Evolutionary conservation across 2,329 filamentous ascomycete genomes (phyloP).

Genomic region (Aureobasidium sp.): DNA sequence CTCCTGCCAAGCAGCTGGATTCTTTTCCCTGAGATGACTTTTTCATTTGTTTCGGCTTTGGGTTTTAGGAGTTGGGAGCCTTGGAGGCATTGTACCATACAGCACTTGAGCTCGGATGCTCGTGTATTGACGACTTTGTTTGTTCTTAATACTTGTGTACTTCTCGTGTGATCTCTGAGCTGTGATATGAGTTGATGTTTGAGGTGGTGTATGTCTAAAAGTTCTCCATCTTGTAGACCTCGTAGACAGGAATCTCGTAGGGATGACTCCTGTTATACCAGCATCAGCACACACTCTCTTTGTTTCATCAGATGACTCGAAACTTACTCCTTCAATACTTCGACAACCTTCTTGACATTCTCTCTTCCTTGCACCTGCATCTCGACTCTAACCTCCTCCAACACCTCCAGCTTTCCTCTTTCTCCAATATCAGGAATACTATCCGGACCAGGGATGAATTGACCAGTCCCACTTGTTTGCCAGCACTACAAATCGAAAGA

Average conservation of each 20-base stretch:
- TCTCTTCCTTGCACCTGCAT: slow-evolving; percentile 54
- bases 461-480: slow-evolving; percentile 46
- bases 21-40: background rate
- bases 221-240: slow-evolving; percentile 40
- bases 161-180: background rate
- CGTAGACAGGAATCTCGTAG: slow-evolving; percentile 39
- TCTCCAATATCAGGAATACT: slow-evolving; percentile 58
- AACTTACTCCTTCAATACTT: slow-evolving; percentile 58
- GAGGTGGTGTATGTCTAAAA: slow-evolving; percentile 22
- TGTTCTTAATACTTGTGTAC: background rate
- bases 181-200: background rate
- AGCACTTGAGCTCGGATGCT: background rate
- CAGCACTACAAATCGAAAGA: slow-evolving; percentile 24
- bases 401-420: slow-evolving; percentile 49
- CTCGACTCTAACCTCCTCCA: slow-evolving; percentile 56
- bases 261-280: slow-evolving; percentile 33
- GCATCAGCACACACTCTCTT: slow-evolving; percentile 1
- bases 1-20: background rate
- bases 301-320: too few relatives aligned
- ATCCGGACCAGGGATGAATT: slow-evolving; percentile 55
- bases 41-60: background rate
- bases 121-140: background rate
- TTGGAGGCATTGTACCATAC: background rate
- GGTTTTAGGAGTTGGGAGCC: background rate
- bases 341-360: slow-evolving; percentile 48